Base-by-base conservation (phyloP, 495 filamentous ascomycete species). In the Penicillium nucicola region DNA sequence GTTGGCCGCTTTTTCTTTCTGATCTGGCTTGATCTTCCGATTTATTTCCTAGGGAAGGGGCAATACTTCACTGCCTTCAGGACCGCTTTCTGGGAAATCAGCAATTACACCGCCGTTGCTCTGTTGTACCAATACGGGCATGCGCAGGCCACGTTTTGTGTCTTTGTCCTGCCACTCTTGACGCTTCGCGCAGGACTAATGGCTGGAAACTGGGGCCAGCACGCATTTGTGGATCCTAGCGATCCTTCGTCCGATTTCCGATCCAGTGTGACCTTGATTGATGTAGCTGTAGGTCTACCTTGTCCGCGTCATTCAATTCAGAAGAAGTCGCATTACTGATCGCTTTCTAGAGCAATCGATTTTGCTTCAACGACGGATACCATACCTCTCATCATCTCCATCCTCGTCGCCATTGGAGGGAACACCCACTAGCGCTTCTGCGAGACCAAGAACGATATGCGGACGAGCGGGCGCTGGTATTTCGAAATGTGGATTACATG, bases 341-440 rank as follows among this genome's bases (percentile, higher is more conserved):
- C 2, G 5, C 17, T 17, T 17, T 7, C 19, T 50, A 84, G 84
- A 82, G 76, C 52, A 89, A 89, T 65, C 78, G 86, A 20, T 83
- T 80, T 68, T 87, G 80, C 58, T 89, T 80, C 75, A 89, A 89
- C 61, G 86, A 88, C 60, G 85, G 85, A 48, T 89, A 87, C 64
- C 85, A 89, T 63, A 87, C 85, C 30, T 85, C 85, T 6, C 85
- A 89, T 61, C 85, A 88, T 61, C 76, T 88, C 5, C 85, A 89
- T 63, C 84, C 85, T 5, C 78, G 72, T 17, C 78, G 85, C 4
- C 85, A 88, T 69, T 89, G 85, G 85, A 77, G 85, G 34, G 83
- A 87, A 38, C 85, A 88, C 57, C 85, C 85, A 3, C 63, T 78
- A 25, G 72, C 82, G 41, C 84, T 89, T 53, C 61, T 88, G 11